These are phyloP conservation scores for Jatropha podagrica DNA, from an alignment of 441 rosid genomes.

Conservation along the genomic window DNA sequence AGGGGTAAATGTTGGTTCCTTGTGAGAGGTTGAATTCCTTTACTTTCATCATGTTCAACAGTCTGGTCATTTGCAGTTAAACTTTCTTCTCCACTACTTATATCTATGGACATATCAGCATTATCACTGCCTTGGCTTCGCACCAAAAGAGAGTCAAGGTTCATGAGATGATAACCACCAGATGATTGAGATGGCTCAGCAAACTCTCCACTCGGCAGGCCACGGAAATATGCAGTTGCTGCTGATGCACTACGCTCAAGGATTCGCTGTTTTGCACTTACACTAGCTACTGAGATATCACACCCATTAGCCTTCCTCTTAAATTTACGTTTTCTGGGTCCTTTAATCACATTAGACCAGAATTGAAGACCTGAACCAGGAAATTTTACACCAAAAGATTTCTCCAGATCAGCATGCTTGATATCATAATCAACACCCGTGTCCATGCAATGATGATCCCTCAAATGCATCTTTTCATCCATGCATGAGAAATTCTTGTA, in stretches of 20 bases:
- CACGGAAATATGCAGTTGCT: conserved; percentile 67
- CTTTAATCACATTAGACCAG: conserved; percentile 66
- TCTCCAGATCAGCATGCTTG: conserved; percentile 95
- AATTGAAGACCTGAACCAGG: conserved; percentile 79
- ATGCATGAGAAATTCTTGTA: conserved; percentile 53
- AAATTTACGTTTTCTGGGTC: conserved; percentile 51
- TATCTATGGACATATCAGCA: conserved; percentile 22
- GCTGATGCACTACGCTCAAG: conserved; percentile 83
- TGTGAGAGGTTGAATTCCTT: conserved; percentile 19
- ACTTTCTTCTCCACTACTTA: conserved; percentile 31
- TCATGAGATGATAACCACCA: conserved; percentile 40
- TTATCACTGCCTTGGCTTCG: conserved; percentile 41
- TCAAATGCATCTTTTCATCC: conserved; percentile 82
- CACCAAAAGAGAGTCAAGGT: conserved; percentile 38
- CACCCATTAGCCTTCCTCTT: conserved; percentile 64
- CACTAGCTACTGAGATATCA: conserved; percentile 41
- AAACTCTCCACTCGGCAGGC: conserved; percentile 40
- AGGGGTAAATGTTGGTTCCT: conserved; percentile 27
- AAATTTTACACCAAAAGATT: conserved; percentile 86
- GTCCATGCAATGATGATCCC: conserved; percentile 86
- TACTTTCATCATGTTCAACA: conserved; percentile 34
- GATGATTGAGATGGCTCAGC: conserved; percentile 43
- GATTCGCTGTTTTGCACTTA: conserved; percentile 69
- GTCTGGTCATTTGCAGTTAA: conserved; percentile 27
- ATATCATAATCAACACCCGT: conserved; percentile 75